Percentiles rank a stretch among this genome's conserved stretches.
These are phyloP conservation scores for Penicillium sp. DNA, from an alignment of 2,329 filamentous ascomycete genomes.

Conservation along the genomic window DNA sequence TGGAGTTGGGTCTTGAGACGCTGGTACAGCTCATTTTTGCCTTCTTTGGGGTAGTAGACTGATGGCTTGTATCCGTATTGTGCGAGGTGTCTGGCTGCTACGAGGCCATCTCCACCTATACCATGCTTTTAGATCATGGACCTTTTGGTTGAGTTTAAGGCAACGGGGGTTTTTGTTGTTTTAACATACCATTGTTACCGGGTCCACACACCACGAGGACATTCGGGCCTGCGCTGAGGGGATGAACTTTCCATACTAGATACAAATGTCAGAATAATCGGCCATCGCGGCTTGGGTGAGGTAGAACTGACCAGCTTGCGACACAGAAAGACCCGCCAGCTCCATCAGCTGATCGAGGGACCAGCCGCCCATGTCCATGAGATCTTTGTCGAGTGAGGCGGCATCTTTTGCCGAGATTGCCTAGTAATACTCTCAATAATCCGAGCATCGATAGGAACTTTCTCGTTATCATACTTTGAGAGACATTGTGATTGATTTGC, in stretches of 20 bases:
- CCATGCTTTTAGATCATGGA: background rate
- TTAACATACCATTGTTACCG: conserved; percentile 58
- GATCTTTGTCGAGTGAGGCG: conserved; percentile 83
- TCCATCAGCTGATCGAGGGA: conserved; percentile 98
- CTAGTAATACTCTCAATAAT: conserved; percentile 46
- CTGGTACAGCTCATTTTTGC: conserved; percentile 87
- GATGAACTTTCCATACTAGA: conserved; percentile 80
- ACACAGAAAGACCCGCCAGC: conserved; percentile 86
- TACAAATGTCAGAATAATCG: background rate
- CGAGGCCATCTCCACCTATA: conserved; percentile 85
- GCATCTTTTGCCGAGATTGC: conserved; percentile 86
- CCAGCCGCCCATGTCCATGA: conserved; percentile 85
- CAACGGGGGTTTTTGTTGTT: background rate
- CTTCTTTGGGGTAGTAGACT: conserved; percentile 90
- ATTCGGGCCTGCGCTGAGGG: conserved; percentile 66
- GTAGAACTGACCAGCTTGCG: conserved; percentile 69
- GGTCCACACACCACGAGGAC: conserved; percentile 91
- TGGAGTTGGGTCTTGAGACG: conserved; percentile 81
- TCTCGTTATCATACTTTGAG: conserved; percentile 36
- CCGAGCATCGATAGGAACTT: background rate
- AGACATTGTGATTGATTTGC: conserved; percentile 39
- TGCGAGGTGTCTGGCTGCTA: conserved; percentile 86
- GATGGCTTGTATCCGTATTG: conserved; percentile 89
- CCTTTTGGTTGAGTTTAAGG: background rate
- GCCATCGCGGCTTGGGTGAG: too few species aligned